Percentiles rank a stretch among this genome's conserved stretches.
These are phyloP conservation scores for Diplodia scrobiculata DNA, from an alignment of 2,329 filamentous ascomycete genomes.

Conservation along the genomic window DNA sequence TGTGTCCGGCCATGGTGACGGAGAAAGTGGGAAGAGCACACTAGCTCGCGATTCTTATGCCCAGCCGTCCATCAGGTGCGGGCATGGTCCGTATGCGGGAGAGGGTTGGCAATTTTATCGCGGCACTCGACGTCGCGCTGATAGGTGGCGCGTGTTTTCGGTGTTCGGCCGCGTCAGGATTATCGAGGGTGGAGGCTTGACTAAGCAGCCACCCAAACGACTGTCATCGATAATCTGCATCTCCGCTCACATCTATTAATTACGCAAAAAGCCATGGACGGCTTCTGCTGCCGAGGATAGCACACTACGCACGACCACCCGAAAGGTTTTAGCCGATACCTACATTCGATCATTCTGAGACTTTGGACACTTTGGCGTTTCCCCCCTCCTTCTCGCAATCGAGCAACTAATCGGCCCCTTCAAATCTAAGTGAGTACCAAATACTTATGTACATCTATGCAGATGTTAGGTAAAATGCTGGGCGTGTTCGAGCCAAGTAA, in stretches of 20 bases:
- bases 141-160: conserved; percentile 10
- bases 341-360: background rate
- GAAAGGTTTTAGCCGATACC: background rate
- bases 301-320: background rate
- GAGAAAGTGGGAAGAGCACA: background rate
- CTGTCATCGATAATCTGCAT: background rate
- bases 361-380: background rate
- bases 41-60: background rate
- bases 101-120: conserved; percentile 5
- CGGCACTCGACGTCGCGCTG: conserved; percentile 4
- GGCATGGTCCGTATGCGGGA: conserved; percentile 5
- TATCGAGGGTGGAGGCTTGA: conserved; percentile 15
- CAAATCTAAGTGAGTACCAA: too few relatives aligned
- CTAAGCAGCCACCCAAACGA: background rate
- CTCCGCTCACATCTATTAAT: background rate
- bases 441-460: background rate
- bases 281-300: background rate
- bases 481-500: background rate
- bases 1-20: conserved; percentile 22
- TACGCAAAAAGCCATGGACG: background rate
- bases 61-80: conserved; percentile 12
- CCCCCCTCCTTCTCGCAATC: background rate
- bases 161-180: conserved; percentile 1
- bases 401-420: too few relatives aligned
- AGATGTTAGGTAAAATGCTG: background rate